These are phyloP conservation scores for Penicillium griseofulvum DNA, from an alignment of 2,329 filamentous ascomycete species.

Conservation along the genomic window DNA sequence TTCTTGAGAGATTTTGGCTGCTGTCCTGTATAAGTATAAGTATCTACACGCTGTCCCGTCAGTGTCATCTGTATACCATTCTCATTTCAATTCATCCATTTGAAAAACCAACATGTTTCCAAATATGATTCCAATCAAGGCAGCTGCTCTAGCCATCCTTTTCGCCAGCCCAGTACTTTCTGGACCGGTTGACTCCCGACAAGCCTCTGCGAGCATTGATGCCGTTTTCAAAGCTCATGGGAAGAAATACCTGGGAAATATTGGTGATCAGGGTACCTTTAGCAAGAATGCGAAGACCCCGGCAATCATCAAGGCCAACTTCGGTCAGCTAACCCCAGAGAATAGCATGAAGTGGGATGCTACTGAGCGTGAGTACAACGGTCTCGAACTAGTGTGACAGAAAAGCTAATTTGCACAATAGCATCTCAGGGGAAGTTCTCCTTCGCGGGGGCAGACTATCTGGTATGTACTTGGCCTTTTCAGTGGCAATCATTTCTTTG, in stretches of 20 bases:
- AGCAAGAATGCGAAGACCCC: conserved; percentile 58
- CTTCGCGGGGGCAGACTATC: conserved; percentile 54
- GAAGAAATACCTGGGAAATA: conserved; percentile 65
- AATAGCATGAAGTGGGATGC: conserved; percentile 66
- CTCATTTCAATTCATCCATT: neutral
- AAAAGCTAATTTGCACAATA: neutral
- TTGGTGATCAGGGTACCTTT: conserved; percentile 53
- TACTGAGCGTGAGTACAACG: conserved; percentile 49
- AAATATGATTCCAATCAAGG: conserved; percentile 11
- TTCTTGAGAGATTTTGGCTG: neutral
- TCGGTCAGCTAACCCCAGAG: conserved; percentile 62
- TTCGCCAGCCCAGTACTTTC: conserved; percentile 4
- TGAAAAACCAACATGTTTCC: neutral
- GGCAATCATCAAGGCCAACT: conserved; percentile 59
- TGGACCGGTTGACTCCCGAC: conserved; percentile 5
- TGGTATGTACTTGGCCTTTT: conserved; percentile 23
- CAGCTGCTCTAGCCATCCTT: conserved; percentile 6
- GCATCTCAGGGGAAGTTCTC: neutral
- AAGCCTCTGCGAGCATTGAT: conserved; percentile 49
- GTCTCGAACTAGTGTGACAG: neutral
- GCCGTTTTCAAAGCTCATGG: conserved; percentile 57
- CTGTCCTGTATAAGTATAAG: neutral
- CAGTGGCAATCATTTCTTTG: conserved; percentile 33
- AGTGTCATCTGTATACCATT: neutral
- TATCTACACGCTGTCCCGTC: neutral